Conservation (phyloP, 129 eudicot genomes). For the Ambrosia trifida region DNA sequence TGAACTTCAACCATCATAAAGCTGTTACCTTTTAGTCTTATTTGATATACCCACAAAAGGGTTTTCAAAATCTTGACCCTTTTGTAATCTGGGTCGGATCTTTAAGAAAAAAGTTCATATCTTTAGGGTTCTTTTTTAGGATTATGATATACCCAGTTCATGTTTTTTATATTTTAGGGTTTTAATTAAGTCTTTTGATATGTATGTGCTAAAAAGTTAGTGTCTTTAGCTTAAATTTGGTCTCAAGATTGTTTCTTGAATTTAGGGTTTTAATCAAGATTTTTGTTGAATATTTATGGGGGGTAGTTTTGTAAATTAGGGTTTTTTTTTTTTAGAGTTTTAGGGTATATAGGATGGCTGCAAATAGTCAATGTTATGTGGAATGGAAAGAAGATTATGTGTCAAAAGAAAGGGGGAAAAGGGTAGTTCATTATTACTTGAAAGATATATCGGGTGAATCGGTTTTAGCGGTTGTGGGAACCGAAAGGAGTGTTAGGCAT, state of each 20-base stretch:
- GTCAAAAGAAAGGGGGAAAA: conserved; percentile 90
- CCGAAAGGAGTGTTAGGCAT: conserved; percentile 99
- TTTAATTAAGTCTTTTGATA: conserved; percentile 10
- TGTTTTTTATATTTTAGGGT: conserved; percentile 31
- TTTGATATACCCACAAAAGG: conserved; percentile 26
- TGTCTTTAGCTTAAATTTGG: conserved; percentile 12
- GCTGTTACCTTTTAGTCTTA: conserved; percentile 26
- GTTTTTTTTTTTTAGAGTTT: conserved; percentile 24
- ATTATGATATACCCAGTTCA: conserved; percentile 29
- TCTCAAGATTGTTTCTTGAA: conserved; percentile 2
- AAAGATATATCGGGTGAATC: conserved; percentile 88
- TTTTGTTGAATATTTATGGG: conserved; percentile 13
- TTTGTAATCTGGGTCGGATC: conserved; percentile 48
- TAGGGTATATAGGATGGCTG: conserved; percentile 39
- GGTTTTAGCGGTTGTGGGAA: conserved; percentile 84
- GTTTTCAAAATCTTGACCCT: conserved; percentile 33
- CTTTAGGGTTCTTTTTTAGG: conserved; percentile 1
- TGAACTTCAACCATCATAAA: conserved; percentile 29
- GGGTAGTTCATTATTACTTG: conserved; percentile 92
- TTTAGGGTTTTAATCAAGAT: conserved; percentile 24
- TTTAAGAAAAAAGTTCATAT: conserved; percentile 15
- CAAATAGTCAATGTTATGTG: conserved; percentile 61
- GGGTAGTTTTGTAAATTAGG: conserved; percentile 33
- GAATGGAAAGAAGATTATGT: conserved; percentile 97
- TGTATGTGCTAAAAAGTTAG: conserved; percentile 13